Evolutionary conservation across 768 basidiomycete species (phyloP).

Genomic region (Russula brevipes): DNA sequence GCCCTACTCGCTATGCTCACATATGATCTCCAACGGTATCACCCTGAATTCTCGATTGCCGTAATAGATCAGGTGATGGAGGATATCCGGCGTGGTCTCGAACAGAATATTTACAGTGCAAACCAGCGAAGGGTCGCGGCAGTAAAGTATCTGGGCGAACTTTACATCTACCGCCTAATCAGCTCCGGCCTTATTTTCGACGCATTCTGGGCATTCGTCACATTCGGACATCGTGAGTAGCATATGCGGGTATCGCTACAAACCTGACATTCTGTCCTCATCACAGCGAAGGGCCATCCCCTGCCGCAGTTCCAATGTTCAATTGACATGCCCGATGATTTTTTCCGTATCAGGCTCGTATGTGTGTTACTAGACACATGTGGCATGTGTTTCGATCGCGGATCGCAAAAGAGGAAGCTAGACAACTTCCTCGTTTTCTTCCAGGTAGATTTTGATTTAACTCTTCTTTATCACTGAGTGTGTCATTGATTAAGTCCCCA

Average conservation of each 20-base stretch:
- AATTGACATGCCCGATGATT: slow-evolving; percentile 92
- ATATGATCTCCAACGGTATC: slow-evolving; percentile 91
- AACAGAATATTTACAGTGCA: slow-evolving; percentile 90
- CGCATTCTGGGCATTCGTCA: slow-evolving; percentile 88
- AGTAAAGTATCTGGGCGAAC: slow-evolving; percentile 91
- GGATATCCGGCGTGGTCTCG: slow-evolving; percentile 83
- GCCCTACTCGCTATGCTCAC: slow-evolving; percentile 89
- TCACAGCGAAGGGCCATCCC: slow-evolving; percentile 81
- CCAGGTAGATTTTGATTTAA: slow-evolving; percentile 51
- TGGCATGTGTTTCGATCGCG: slow-evolving; percentile 96
- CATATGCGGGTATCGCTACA: background rate
- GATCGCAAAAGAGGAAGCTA: slow-evolving; percentile 85
- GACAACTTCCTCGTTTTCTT: slow-evolving; percentile 92
- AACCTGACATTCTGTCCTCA: slow-evolving; percentile 4
- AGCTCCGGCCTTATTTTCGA: slow-evolving; percentile 90
- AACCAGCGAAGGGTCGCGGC: slow-evolving; percentile 91
- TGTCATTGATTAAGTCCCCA: slow-evolving; percentile 28
- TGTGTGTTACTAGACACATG: slow-evolving; percentile 93
- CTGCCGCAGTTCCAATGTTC: slow-evolving; percentile 67
- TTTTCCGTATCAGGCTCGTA: slow-evolving; percentile 87
- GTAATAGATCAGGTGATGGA: slow-evolving; percentile 95
- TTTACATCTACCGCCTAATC: slow-evolving; percentile 93
- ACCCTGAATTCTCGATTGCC: slow-evolving; percentile 78
- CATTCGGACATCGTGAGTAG: slow-evolving; percentile 89
- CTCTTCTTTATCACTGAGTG: background rate